phyloP scores from a whole-genome alignment of 202 grass and related monocot species.

The Panicum hallii region DNA sequence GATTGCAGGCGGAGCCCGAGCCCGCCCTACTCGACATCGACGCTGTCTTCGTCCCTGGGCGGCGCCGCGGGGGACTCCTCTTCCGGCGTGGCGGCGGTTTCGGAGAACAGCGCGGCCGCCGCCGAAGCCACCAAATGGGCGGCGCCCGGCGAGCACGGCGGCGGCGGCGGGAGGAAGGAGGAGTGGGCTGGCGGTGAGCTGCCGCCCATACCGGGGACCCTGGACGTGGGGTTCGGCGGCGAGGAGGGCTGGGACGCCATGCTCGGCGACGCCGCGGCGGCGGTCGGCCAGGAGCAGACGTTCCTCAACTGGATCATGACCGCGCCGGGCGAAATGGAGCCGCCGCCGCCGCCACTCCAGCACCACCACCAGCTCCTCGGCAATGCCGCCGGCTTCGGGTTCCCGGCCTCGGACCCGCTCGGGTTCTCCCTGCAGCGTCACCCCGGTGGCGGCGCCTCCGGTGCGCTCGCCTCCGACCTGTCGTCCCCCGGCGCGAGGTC shows the following conservation, averaged over 20 bases:
- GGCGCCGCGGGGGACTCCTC: constrained; percentile 38
- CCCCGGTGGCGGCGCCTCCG: constrained; percentile 17
- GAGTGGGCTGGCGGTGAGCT: constrained; percentile 59
- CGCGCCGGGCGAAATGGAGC: constrained; percentile 50
- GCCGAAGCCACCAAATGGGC: constrained; percentile 50
- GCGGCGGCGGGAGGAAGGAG: constrained; percentile 56
- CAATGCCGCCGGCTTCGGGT: constrained; percentile 43
- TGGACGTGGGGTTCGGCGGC: constrained; percentile 45
- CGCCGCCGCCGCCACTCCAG: background rate
- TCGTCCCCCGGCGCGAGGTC: constrained; percentile 47
- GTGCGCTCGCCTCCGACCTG: constrained; percentile 37
- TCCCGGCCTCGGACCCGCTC: constrained; percentile 48
- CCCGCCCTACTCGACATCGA: constrained; percentile 55
- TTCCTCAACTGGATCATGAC: constrained; percentile 81
- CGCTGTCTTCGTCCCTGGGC: constrained; percentile 58
- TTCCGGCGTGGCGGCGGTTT: constrained; percentile 59
- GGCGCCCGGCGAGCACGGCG: constrained; percentile 33
- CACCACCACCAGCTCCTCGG: constrained; percentile 46
- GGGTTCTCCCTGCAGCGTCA: constrained; percentile 54
- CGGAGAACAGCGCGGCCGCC: constrained; percentile 47
- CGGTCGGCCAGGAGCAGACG: constrained; percentile 55
- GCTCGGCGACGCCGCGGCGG: constrained; percentile 50
- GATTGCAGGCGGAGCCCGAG: constrained; percentile 64
- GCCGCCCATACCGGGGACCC: constrained; percentile 50
- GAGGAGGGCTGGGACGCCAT: constrained; percentile 65